Conservation (phyloP, 345 rosid genomes). For the Punica granatum region DNA sequence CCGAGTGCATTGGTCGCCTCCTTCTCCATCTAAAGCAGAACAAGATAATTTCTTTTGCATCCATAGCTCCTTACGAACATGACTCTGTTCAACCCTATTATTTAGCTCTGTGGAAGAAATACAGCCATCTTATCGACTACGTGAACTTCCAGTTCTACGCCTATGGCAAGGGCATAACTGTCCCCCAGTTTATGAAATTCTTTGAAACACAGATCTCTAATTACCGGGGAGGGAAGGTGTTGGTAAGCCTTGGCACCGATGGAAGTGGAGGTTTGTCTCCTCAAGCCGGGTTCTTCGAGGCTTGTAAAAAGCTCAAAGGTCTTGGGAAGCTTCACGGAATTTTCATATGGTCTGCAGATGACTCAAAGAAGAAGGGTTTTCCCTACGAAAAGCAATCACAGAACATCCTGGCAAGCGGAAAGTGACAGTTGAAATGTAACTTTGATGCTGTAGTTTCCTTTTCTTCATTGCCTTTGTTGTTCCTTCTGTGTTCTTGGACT, state of each 20-base stretch:
- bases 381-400: slow-evolving; percentile 32
- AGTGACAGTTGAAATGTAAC: too few relatives aligned
- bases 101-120: slow-evolving; percentile 45
- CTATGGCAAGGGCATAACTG: slow-evolving; percentile 29
- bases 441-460: too few relatives aligned
- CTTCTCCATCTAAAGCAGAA: slow-evolving; percentile 24
- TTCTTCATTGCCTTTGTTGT: too few relatives aligned
- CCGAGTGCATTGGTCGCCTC: slow-evolving; percentile 51
- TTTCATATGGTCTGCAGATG: slow-evolving; percentile 54
- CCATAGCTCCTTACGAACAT: slow-evolving; percentile 49
- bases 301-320: slow-evolving; percentile 25
- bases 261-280: slow-evolving; percentile 39
- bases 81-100: slow-evolving; percentile 35
- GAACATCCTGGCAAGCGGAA: slow-evolving; percentile 16
- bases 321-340: slow-evolving; percentile 41
- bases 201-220: slow-evolving; percentile 29
- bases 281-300: slow-evolving; percentile 35
- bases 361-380: slow-evolving; percentile 41
- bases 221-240: slow-evolving; percentile 34
- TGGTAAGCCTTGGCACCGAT: slow-evolving; percentile 43
- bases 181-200: slow-evolving; percentile 31
- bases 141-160: slow-evolving; percentile 60
- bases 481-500: too few relatives aligned
- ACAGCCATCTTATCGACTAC: slow-evolving; percentile 49
- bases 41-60: slow-evolving; percentile 27